These are phyloP conservation scores for Daldinia bambusicola DNA, from an alignment of 495 filamentous ascomycete genomes.

Conservation along the genomic window DNA sequence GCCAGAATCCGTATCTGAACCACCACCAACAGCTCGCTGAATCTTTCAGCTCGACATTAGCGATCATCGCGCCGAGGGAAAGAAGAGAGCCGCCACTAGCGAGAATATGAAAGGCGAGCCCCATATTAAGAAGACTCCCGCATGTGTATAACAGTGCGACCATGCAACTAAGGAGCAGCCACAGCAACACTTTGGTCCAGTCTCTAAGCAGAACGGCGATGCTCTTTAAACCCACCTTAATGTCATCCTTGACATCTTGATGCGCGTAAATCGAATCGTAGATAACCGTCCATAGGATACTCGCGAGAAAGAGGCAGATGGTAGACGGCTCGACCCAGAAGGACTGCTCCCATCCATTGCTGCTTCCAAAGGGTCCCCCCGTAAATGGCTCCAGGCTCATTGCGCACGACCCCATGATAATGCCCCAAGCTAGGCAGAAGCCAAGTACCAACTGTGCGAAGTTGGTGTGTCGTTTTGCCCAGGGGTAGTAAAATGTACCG, in stretches of 20 bases:
- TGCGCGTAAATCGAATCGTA: conserved; percentile 59
- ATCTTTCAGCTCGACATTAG: conserved; percentile 51
- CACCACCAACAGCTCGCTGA: conserved; percentile 54
- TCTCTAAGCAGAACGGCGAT: conserved; percentile 53
- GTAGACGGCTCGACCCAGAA: conserved; percentile 37
- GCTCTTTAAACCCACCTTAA: conserved; percentile 50
- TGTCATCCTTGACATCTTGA: conserved; percentile 54
- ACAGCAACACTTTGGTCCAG: conserved; percentile 47
- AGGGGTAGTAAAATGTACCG: conserved; percentile 53
- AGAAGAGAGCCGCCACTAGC: conserved; percentile 44
- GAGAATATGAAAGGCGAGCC: conserved; percentile 44
- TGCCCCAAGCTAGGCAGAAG: conserved; percentile 50
- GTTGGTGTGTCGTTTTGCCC: conserved; percentile 55
- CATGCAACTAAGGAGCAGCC: conserved; percentile 43
- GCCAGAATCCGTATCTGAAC: conserved; percentile 54
- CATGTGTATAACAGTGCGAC: conserved; percentile 37
- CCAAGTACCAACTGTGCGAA: conserved; percentile 55
- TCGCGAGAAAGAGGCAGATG: conserved; percentile 41
- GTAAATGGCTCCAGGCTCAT: conserved; percentile 46
- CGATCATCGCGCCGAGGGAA: conserved; percentile 52
- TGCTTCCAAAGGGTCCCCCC: conserved; percentile 37
- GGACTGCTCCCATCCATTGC: conserved; percentile 4
- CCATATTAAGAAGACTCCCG: conserved; percentile 44
- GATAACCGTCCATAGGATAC: conserved; percentile 51
- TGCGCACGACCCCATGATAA: conserved; percentile 47